Percentiles rank a stretch among this genome's conserved stretches.
Conservation (phyloP, 2,329 filamentous ascomycete genomes). For the Cordyceps pruinosa region DNA sequence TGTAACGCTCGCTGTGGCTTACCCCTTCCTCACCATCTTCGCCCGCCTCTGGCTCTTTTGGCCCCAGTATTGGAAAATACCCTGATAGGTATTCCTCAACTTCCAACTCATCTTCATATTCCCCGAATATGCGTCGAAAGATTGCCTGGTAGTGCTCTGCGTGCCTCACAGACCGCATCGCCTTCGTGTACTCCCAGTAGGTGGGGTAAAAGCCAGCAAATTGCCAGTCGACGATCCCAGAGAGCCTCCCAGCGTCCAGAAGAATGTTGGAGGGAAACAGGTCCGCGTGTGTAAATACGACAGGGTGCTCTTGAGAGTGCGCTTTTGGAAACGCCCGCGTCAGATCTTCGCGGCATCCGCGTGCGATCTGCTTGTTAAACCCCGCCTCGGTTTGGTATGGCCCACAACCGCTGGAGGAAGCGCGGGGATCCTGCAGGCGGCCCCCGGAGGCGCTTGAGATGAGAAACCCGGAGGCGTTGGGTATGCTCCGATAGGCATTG, state of each 20-base stretch:
- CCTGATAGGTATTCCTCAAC: background rate
- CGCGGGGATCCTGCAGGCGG: constrained; percentile 21
- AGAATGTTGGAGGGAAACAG: constrained; percentile 29
- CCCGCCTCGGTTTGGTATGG: constrained; percentile 25
- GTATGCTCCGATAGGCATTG: background rate
- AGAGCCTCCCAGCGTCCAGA: constrained; percentile 21
- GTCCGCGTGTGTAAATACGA: constrained; percentile 29
- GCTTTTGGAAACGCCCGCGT: constrained; percentile 11
- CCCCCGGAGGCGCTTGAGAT: constrained; percentile 27
- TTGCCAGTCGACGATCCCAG: constrained; percentile 42
- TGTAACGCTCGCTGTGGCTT: background rate
- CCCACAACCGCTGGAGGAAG: constrained; percentile 16
- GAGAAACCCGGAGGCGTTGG: constrained; percentile 20
- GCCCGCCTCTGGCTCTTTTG: background rate
- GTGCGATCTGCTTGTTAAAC: constrained; percentile 23
- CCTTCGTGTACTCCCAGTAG: constrained; percentile 34
- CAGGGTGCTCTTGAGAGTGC: constrained; percentile 18
- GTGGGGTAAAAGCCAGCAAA: constrained; percentile 39
- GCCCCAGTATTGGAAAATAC: background rate
- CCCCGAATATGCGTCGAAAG: background rate
- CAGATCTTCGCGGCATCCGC: constrained; percentile 25
- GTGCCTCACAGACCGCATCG: constrained; percentile 8
- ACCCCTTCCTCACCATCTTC: too few relatives aligned
- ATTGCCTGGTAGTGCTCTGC: background rate
- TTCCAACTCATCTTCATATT: background rate